These are phyloP conservation scores for Gastrodia elata DNA, from an alignment of 106 monocot genomes.

Conservation along the genomic window DNA sequence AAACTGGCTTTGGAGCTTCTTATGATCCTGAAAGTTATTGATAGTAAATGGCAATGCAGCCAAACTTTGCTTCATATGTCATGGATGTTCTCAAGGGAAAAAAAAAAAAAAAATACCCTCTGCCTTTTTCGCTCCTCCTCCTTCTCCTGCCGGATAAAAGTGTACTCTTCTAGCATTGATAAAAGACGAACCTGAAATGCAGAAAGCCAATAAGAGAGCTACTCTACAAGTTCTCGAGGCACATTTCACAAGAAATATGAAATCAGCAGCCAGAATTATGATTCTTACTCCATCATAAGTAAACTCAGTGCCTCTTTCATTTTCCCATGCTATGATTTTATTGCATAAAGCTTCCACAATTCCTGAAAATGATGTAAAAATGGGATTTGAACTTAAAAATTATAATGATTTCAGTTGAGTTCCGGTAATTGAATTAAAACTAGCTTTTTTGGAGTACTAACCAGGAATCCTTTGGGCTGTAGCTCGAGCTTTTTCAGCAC, in stretches of 20 bases:
- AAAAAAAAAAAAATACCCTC: constrained; percentile 21
- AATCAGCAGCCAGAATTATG: neutral
- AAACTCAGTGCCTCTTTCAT: constrained; percentile 48
- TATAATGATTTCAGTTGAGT: neutral
- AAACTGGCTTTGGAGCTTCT: constrained; percentile 58
- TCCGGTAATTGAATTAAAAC: neutral
- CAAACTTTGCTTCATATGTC: neutral
- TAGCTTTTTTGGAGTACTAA: neutral
- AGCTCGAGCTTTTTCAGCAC: constrained; percentile 69
- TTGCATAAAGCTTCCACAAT: constrained; percentile 43
- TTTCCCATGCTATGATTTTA: constrained; percentile 58
- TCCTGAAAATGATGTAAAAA: constrained; percentile 14
- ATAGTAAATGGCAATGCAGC: neutral
- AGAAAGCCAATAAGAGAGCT: neutral
- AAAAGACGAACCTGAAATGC: constrained; percentile 38
- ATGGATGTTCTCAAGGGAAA: neutral
- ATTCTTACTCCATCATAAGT: constrained; percentile 55
- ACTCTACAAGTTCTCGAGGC: neutral
- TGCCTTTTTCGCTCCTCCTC: constrained; percentile 53
- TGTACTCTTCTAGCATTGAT: constrained; percentile 72
- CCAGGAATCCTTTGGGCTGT: constrained; percentile 52
- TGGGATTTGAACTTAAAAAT: neutral
- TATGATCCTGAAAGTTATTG: constrained; percentile 45
- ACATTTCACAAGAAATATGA: neutral
- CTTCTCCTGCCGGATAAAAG: constrained; percentile 44